These are phyloP conservation scores for Pseudomassariella vexata DNA, from an alignment of 2,329 filamentous ascomycete genomes.

Conservation along the genomic window DNA sequence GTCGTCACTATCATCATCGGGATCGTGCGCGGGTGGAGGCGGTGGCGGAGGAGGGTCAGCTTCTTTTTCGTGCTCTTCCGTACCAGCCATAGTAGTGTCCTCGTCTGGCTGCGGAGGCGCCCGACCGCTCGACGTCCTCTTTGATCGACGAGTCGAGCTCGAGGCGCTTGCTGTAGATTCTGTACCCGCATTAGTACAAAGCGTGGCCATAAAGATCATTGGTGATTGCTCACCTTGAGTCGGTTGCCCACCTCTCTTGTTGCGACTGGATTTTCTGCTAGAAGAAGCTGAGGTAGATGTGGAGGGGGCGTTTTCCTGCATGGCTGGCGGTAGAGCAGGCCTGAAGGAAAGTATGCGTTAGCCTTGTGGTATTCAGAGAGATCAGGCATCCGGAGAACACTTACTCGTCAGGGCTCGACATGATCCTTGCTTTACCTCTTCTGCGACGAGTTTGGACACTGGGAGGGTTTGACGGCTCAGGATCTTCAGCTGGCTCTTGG, in stretches of 20 bases:
- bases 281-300: conserved; percentile 54
- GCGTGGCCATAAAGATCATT: too few relatives aligned
- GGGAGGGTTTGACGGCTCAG: conserved; percentile 23
- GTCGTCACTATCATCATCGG: conserved; percentile 32
- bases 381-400: too few relatives aligned
- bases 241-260: conserved; percentile 56
- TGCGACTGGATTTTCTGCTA: conserved; percentile 67
- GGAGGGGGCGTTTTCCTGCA: conserved; percentile 46
- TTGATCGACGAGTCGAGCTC: conserved; percentile 37
- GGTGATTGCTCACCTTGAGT: conserved; percentile 28
- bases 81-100: conserved; percentile 67
- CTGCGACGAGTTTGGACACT: conserved; percentile 34
- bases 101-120: conserved; percentile 42
- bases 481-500: conserved; percentile 37
- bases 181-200: too few relatives aligned
- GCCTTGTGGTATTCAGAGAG: too few relatives aligned
- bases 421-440: conserved; percentile 59
- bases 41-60: conserved; percentile 35
- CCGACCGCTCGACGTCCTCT: conserved; percentile 45
- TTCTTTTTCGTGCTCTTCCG: conserved; percentile 47
- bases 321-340: conserved; percentile 59
- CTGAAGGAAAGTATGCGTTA: conserved; percentile 42
- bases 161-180: conserved; percentile 30
- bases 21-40: conserved; percentile 34
- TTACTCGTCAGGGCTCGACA: conserved; percentile 67